Evolutionary conservation across 257 asterid genomes (phyloP).

Genomic region (Ilex asprella): DNA sequence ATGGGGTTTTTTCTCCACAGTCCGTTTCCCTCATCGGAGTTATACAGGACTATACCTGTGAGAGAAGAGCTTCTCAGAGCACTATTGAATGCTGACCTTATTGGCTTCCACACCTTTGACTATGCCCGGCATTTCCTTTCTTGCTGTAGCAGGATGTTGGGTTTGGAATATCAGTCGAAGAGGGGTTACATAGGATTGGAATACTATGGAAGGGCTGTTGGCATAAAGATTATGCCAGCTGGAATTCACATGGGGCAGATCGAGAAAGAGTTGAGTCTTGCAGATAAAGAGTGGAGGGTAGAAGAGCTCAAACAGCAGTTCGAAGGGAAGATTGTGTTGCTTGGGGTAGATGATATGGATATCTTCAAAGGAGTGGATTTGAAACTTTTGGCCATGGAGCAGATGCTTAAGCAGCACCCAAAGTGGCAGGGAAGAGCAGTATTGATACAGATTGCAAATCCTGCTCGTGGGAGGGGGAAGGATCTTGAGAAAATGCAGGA

Average conservation of each 20-base stretch:
- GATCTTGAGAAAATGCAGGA: conserved; percentile 43
- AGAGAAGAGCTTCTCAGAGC: conserved; percentile 47
- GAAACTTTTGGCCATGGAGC: conserved; percentile 44
- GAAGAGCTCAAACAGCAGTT: conserved; percentile 39
- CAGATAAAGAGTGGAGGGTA: conserved; percentile 38
- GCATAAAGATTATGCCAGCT: conserved; percentile 50
- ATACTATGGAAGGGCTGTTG: conserved; percentile 44
- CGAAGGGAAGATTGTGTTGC: conserved; percentile 36
- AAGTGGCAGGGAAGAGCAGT: conserved; percentile 45
- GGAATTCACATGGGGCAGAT: conserved; percentile 47
- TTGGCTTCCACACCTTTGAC: conserved; percentile 48
- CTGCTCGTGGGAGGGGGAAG: conserved; percentile 43
- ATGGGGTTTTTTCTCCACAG: conserved; percentile 50
- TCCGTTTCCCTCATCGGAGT: conserved; percentile 52
- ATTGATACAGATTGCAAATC: conserved; percentile 41
- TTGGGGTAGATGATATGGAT: conserved; percentile 54
- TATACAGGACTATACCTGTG: conserved; percentile 41
- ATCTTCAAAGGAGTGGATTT: conserved; percentile 46
- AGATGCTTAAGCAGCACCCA: conserved; percentile 37
- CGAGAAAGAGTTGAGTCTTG: conserved; percentile 29
- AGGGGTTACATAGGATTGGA: conserved; percentile 50
- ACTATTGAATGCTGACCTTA: conserved; percentile 38
- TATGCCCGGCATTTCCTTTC: conserved; percentile 51
- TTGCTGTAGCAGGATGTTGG: conserved; percentile 48
- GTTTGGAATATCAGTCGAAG: conserved; percentile 42